Conservation (phyloP, 2,329 filamentous ascomycete genomes). For the Furcasterigmium sp. region DNA sequence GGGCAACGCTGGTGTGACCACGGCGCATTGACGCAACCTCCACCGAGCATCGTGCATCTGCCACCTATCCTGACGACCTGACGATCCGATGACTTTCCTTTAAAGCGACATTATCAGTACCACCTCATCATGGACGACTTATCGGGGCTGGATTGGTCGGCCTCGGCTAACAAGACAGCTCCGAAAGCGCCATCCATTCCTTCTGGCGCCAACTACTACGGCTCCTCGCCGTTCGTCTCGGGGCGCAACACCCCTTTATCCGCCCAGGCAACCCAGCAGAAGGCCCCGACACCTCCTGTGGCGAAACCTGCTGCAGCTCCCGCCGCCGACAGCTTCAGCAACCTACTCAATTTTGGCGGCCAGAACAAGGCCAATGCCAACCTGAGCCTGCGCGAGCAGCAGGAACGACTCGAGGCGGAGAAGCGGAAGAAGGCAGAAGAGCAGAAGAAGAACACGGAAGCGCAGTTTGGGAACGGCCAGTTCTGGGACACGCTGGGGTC, state of each 20-base stretch:
- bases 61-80: conserved; percentile 7
- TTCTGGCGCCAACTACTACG: conserved; percentile 35
- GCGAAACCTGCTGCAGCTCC: conserved; percentile 39
- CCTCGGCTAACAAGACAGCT: conserved; percentile 25
- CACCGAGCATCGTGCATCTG: background rate
- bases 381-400: conserved; percentile 73
- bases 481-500: conserved; percentile 72
- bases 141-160: conserved; percentile 54
- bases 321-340: conserved; percentile 71
- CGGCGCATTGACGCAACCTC: background rate
- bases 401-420: conserved; percentile 59
- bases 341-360: conserved; percentile 58
- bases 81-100: conserved; percentile 9
- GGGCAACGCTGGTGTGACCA: no score
- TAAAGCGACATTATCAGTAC: conserved; percentile 1
- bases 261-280: conserved; percentile 22
- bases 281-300: conserved; percentile 29
- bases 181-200: conserved; percentile 37
- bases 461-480: conserved; percentile 69
- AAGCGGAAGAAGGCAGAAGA: conserved; percentile 71
- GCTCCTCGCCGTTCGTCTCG: conserved; percentile 48
- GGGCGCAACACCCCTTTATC: conserved; percentile 51
- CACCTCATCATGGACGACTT: conserved; percentile 55
- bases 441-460: conserved; percentile 64
- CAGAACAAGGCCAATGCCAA: conserved; percentile 60